phyloP scores from a whole-genome alignment of 148 eudicot genomes.

The Dysphania ambrosioides region DNA sequence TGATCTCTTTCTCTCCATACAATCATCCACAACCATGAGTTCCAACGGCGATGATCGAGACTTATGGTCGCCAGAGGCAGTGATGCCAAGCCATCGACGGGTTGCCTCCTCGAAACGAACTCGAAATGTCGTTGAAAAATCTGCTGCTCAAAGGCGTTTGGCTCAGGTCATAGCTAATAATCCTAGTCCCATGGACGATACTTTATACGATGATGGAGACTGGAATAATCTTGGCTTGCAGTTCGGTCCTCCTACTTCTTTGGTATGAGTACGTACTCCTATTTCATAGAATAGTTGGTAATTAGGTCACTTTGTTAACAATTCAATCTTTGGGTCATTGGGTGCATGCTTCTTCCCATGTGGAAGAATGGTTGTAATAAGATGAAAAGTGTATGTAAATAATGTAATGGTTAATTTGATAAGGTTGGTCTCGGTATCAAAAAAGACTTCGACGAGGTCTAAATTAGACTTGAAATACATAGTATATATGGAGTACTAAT shows the following conservation, averaged over 20 bases:
- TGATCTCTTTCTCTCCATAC: no score
- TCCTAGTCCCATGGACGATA: neutral
- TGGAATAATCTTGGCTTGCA: conserved; percentile 11
- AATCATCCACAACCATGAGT: neutral
- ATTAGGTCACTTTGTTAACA: no score
- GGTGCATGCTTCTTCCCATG: no score
- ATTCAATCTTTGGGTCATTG: no score
- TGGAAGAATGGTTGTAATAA: no score
- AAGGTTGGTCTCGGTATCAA: no score
- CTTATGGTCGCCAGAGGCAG: neutral
- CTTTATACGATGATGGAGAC: neutral
- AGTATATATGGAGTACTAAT: no score
- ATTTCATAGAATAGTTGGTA: no score
- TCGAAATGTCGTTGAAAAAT: neutral
- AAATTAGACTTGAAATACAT: no score
- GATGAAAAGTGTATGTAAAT: no score
- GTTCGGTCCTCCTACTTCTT: neutral
- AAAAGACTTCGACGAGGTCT: no score
- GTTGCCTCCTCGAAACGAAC: neutral
- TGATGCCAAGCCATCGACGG: neutral
- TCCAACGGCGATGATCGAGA: neutral
- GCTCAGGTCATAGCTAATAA: conserved; percentile 11
- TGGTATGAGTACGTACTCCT: neutral
- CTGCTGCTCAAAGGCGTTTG: conserved; percentile 9
- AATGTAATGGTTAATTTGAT: no score